phyloP scores from a whole-genome alignment of 2,329 filamentous ascomycete genomes.

The Trichoderma aggressivum region DNA sequence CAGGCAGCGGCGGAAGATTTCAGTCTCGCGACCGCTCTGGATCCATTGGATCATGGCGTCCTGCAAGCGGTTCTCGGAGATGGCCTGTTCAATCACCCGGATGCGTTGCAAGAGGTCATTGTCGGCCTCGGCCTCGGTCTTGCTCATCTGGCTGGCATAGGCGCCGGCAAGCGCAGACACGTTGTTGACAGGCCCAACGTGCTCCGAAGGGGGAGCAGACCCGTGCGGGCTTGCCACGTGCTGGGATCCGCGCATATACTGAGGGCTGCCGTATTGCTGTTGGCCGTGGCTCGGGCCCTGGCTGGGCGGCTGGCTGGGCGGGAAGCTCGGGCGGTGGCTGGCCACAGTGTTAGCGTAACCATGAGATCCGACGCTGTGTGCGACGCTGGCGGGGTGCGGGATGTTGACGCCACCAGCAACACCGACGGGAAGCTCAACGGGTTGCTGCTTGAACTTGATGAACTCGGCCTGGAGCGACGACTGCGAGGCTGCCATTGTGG shows the following conservation, averaged over 20 bases:
- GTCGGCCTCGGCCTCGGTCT: constrained; percentile 36
- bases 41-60: constrained; percentile 65
- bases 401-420: constrained; percentile 25
- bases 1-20: constrained; percentile 54
- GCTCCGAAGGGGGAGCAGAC: constrained; percentile 34
- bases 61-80: constrained; percentile 60
- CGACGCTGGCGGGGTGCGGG: constrained; percentile 24
- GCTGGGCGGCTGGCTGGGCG: constrained; percentile 33
- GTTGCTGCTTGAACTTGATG: constrained; percentile 54
- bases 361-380: constrained; percentile 27
- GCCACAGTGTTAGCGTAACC: constrained; percentile 29
- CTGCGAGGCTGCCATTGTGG: constrained; percentile 66
- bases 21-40: constrained; percentile 59
- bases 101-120: constrained; percentile 55
- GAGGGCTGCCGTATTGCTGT: constrained; percentile 35
- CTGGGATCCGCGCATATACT: constrained; percentile 35
- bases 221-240: constrained; percentile 34
- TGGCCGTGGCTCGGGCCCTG: constrained; percentile 26
- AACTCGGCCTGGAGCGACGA: constrained; percentile 64
- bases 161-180: constrained; percentile 36
- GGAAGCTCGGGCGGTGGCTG: constrained; percentile 35
- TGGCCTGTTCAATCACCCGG: constrained; percentile 57
- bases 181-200: constrained; percentile 31
- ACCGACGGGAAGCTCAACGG: constrained; percentile 40
- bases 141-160: constrained; percentile 36